These are phyloP conservation scores for Yarrowia hollandica DNA, from an alignment of 805 yeast genomes.

Conservation along the genomic window DNA sequence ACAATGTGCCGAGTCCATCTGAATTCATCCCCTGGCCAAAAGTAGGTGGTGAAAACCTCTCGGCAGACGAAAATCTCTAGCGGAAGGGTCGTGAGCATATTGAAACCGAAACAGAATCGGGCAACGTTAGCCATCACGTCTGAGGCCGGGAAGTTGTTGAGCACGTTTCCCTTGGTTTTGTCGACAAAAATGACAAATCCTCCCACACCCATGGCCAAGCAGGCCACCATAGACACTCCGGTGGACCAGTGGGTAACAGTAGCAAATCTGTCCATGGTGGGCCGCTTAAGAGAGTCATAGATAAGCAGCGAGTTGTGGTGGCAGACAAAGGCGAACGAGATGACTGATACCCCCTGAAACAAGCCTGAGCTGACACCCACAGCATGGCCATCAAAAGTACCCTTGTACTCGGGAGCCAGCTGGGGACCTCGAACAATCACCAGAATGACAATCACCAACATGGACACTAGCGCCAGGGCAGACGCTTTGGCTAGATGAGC, in stretches of 20 bases:
- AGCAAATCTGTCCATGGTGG: slow-evolving; percentile 74
- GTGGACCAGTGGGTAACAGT: slow-evolving; percentile 82
- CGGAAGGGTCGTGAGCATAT: slow-evolving; percentile 90
- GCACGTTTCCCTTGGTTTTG: slow-evolving; percentile 78
- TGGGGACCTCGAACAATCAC: slow-evolving; percentile 75
- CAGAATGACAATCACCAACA: slow-evolving; percentile 73
- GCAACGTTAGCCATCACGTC: slow-evolving; percentile 82
- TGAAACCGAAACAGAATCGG: slow-evolving; percentile 83
- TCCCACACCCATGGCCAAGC: slow-evolving; percentile 72
- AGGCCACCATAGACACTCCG: slow-evolving; percentile 73
- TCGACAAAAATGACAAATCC: slow-evolving; percentile 77
- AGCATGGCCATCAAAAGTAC: slow-evolving; percentile 46
- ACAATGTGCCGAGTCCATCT: slow-evolving; percentile 52
- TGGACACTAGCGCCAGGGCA: slow-evolving; percentile 80
- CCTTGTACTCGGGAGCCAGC: slow-evolving; percentile 47
- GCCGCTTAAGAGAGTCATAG: slow-evolving; percentile 75
- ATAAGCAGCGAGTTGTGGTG: slow-evolving; percentile 93
- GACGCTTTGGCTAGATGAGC: slow-evolving; percentile 82
- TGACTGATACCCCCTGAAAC: slow-evolving; percentile 90
- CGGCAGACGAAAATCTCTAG: slow-evolving; percentile 86
- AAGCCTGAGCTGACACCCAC: slow-evolving; percentile 59
- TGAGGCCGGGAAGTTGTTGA: slow-evolving; percentile 79
- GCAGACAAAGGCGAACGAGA: slow-evolving; percentile 92
- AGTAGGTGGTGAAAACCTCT: slow-evolving; percentile 74
- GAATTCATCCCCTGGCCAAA: slow-evolving; percentile 42